Evolutionary conservation across 192 early-diverging fungal genomes (phyloP).

Genomic region (Backusella sp.): DNA sequence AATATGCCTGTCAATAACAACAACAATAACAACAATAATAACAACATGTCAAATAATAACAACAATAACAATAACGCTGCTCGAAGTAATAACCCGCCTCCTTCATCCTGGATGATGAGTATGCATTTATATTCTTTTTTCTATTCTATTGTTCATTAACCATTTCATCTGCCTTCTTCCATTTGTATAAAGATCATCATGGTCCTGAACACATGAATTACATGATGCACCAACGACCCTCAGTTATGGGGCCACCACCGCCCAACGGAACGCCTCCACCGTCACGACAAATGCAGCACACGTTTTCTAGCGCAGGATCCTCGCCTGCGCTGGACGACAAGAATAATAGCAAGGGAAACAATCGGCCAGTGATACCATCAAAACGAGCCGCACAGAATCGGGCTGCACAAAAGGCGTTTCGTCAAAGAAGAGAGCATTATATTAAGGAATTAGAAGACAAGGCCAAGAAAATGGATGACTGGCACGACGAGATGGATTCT

Average conservation of each 20-base stretch:
- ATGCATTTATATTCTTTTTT: neutral
- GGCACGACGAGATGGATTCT: slow-evolving; percentile 27
- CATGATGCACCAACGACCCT: neutral
- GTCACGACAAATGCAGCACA: neutral
- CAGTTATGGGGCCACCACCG: neutral
- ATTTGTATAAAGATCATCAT: neutral
- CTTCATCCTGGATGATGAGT: slow-evolving; percentile 7
- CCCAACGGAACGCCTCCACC: neutral
- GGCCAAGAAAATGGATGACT: slow-evolving; percentile 57
- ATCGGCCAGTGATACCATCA: slow-evolving; percentile 33
- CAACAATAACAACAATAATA: neutral
- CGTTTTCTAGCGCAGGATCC: neutral
- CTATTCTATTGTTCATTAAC: neutral
- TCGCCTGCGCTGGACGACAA: neutral
- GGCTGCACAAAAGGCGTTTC: slow-evolving; percentile 87
- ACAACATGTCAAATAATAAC: neutral
- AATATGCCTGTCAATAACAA: slow-evolving; percentile 2
- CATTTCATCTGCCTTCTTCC: neutral
- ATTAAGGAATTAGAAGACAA: slow-evolving; percentile 76
- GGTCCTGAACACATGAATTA: slow-evolving; percentile 1
- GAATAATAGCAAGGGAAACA: neutral
- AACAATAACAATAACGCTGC: neutral
- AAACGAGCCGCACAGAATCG: slow-evolving; percentile 90
- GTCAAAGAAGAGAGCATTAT: slow-evolving; percentile 82
- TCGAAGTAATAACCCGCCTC: neutral